These are phyloP conservation scores for Chytriomyces sp. DNA, from an alignment of 192 early-diverging fungal genomes.

Conservation along the genomic window DNA sequence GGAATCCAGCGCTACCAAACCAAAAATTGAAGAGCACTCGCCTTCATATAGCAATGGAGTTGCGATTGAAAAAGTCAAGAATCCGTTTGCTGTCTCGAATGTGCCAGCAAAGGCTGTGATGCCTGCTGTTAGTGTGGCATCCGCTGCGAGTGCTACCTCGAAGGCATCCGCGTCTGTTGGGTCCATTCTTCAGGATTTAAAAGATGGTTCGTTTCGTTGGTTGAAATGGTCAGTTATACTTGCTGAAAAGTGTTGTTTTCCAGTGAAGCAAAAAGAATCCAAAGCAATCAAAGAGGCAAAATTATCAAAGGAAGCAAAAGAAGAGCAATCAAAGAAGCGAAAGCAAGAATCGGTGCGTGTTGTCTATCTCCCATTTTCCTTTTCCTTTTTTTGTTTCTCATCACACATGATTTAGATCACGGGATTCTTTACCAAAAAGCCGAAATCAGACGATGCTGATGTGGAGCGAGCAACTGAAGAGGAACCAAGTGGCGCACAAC, in stretches of 20 bases:
- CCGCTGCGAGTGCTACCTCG: neutral
- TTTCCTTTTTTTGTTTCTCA: neutral
- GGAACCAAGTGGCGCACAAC: neutral
- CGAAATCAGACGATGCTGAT: neutral
- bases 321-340: neutral
- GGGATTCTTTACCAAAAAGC: constrained; percentile 23
- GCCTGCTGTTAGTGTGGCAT: neutral
- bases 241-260: neutral
- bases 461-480: neutral
- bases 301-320: neutral
- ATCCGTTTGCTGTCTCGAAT: constrained; percentile 13
- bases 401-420: neutral
- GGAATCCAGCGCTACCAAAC: neutral
- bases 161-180: constrained; percentile 15
- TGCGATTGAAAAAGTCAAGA: constrained; percentile 22
- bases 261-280: neutral
- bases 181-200: constrained; percentile 23
- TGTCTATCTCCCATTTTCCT: neutral
- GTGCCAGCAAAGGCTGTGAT: neutral
- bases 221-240: neutral
- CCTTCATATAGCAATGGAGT: neutral
- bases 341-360: constrained; percentile 2
- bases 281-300: neutral
- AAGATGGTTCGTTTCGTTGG: constrained; percentile 15
- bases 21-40: neutral